A percentile compares a stretch with the other conserved stretches of the same genome.
These are phyloP conservation scores for Quercus cerris DNA, from an alignment of 306 rosid species.

Conservation along the genomic window DNA sequence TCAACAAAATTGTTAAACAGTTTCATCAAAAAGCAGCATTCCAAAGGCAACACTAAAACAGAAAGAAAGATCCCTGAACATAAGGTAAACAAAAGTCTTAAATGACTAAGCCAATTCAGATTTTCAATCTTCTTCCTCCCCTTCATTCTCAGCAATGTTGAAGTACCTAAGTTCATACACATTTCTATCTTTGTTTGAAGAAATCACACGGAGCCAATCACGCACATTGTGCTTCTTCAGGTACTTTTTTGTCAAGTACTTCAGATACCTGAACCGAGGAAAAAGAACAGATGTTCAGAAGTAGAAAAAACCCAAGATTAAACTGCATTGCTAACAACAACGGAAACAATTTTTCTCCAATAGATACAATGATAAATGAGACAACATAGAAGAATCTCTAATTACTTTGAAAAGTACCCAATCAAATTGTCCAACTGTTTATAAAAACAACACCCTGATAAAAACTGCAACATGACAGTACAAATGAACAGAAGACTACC, in stretches of 20 bases:
- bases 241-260: conserved; percentile 55
- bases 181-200: conserved; percentile 61
- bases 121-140: conserved; percentile 52
- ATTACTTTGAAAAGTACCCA: neutral
- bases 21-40: neutral
- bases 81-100: conserved; percentile 5
- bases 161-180: conserved; percentile 60
- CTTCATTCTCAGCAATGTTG: conserved; percentile 63
- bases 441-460: neutral
- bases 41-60: neutral
- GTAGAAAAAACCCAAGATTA: neutral
- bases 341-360: too few species aligned
- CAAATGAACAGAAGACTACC: neutral
- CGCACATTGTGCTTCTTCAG: conserved; percentile 61
- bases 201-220: conserved; percentile 61
- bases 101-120: neutral
- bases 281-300: neutral
- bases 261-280: conserved; percentile 42
- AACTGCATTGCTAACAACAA: neutral
- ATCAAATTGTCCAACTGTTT: neutral
- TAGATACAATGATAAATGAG: neutral
- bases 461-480: neutral
- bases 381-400: neutral
- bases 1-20: conserved; percentile 22
- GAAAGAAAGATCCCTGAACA: neutral